These are phyloP conservation scores for Comarum palustre DNA, from an alignment of 306 rosid species.

Conservation along the genomic window DNA sequence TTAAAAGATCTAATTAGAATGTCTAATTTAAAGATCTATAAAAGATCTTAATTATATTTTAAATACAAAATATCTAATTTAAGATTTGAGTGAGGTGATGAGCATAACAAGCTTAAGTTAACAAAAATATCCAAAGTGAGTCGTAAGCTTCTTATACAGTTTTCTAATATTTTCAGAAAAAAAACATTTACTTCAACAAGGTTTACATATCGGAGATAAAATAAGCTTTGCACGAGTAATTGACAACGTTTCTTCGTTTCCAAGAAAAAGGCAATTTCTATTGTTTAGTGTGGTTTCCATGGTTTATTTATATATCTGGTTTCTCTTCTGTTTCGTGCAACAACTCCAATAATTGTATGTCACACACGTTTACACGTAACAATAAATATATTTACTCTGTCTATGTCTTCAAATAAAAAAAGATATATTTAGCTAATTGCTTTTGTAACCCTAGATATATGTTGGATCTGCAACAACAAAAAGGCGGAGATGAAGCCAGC, in stretches of 20 bases:
- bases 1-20: too few relatives aligned
- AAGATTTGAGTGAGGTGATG: too few relatives aligned
- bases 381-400: neutral
- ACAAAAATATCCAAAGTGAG: too few relatives aligned
- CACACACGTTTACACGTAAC: neutral
- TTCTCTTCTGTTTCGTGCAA: neutral
- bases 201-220: neutral
- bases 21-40: too few relatives aligned
- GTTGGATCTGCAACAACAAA: neutral
- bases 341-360: neutral
- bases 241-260: slow-evolving; percentile 8
- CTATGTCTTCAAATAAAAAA: neutral
- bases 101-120: too few relatives aligned
- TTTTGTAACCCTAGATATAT: neutral
- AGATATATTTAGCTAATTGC: neutral
- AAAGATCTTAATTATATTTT: too few relatives aligned
- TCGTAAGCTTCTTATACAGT: too few relatives aligned
- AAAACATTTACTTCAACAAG: too few relatives aligned
- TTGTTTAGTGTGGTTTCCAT: neutral
- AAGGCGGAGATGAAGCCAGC: neutral
- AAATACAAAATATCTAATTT: too few relatives aligned
- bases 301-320: neutral
- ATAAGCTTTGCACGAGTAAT: slow-evolving; percentile 8
- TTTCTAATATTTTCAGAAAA: too few relatives aligned
- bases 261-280: slow-evolving; percentile 11